Percentiles rank a stretch among this genome's conserved stretches.
Evolutionary conservation across 768 basidiomycete genomes (phyloP).

Genomic region (Wakefieldia striispora): DNA sequence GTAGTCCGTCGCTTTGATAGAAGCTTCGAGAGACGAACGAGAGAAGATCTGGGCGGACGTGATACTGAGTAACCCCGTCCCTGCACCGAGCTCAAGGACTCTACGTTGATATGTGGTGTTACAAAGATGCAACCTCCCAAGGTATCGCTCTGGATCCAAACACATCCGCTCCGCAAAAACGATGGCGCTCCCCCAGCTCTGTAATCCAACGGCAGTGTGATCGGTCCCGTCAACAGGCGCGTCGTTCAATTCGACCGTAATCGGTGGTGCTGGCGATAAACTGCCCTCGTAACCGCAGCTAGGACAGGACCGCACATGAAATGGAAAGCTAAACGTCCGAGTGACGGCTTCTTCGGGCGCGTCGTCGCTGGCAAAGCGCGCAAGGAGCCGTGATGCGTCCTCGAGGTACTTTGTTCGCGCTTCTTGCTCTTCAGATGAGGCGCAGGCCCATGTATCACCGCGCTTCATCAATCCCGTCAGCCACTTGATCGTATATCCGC

Average conservation of each 20-base stretch:
- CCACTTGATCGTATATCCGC: constrained; percentile 70
- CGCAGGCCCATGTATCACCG: constrained; percentile 49
- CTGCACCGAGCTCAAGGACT: constrained; percentile 81
- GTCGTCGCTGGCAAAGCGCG: constrained; percentile 44
- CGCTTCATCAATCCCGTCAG: constrained; percentile 65
- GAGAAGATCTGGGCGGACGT: constrained; percentile 49
- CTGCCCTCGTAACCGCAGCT: background rate
- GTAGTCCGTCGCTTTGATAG: constrained; percentile 72
- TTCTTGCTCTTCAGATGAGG: constrained; percentile 36
- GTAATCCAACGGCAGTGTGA: constrained; percentile 78
- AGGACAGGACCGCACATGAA: constrained; percentile 11
- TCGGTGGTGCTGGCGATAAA: background rate
- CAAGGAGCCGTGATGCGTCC: constrained; percentile 56
- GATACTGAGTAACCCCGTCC: constrained; percentile 82
- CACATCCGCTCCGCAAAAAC: constrained; percentile 66
- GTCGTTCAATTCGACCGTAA: constrained; percentile 65
- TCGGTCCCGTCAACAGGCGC: constrained; percentile 61
- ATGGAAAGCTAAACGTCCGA: constrained; percentile 52
- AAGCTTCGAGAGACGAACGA: constrained; percentile 9
- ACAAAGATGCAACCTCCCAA: constrained; percentile 27
- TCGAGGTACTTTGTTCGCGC: constrained; percentile 48
- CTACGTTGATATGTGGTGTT: constrained; percentile 25
- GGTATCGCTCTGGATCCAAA: constrained; percentile 38
- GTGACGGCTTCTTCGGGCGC: constrained; percentile 44
- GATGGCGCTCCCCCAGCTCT: constrained; percentile 83